A percentile compares a stretch with the other conserved stretches of the same genome.
Evolutionary conservation across 805 yeast genomes (phyloP).

Genomic region (Myxozyma vanderwaltii): DNA sequence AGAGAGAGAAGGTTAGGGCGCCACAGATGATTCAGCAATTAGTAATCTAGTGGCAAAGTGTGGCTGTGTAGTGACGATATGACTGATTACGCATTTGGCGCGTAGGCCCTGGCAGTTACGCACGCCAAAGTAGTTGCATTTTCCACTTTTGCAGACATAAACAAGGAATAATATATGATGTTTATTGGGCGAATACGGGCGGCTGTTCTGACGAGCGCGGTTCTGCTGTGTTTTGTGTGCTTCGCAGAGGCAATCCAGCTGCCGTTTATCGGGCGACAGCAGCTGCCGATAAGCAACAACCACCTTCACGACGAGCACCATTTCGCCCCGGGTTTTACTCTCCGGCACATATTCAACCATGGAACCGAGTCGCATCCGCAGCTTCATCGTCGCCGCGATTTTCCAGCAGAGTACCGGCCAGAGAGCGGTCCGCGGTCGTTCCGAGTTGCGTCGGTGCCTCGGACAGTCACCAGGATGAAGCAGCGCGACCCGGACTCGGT

Average conservation of each 20-base stretch:
- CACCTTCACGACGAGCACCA: not conserved
- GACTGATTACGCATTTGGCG: too few species aligned
- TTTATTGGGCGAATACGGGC: not conserved
- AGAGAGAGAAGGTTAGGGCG: too few species aligned
- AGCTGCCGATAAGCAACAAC: constrained; percentile 15
- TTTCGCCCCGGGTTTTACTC: constrained; percentile 29
- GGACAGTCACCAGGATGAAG: constrained; percentile 43
- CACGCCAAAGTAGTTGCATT: too few species aligned
- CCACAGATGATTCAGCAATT: too few species aligned
- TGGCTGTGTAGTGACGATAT: too few species aligned
- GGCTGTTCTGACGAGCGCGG: not conserved
- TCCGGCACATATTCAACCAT: constrained; percentile 31
- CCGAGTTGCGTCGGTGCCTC: constrained; percentile 12
- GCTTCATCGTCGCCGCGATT: constrained; percentile 27
- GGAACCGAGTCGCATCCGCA: constrained; percentile 26
- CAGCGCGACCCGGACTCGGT: constrained; percentile 61
- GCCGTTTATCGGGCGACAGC: constrained; percentile 16
- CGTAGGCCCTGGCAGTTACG: too few species aligned
- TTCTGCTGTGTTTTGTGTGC: not conserved
- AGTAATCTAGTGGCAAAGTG: too few species aligned
- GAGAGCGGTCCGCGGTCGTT: constrained; percentile 17
- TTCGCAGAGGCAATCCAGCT: constrained; percentile 15
- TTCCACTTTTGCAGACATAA: too few species aligned
- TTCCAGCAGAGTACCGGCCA: constrained; percentile 10
- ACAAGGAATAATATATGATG: too few species aligned